Percentiles rank a stretch among this genome's conserved stretches.
These are phyloP conservation scores for Sequoiadendron giganteum DNA, from an alignment of 75 land plant genomes.

Conservation along the genomic window DNA sequence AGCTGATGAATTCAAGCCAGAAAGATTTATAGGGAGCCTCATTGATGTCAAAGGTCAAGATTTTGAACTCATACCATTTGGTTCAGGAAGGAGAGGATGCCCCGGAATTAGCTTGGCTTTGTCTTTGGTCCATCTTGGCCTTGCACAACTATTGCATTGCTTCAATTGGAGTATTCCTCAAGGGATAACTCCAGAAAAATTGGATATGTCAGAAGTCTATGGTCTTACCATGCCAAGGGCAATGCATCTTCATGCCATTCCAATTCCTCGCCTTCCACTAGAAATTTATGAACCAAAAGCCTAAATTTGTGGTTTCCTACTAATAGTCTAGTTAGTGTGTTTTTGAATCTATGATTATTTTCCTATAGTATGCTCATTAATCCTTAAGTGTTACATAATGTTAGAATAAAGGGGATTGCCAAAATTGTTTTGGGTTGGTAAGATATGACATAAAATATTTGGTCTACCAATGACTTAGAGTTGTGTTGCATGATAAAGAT, in stretches of 20 bases:
- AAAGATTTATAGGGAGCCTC: conserved; percentile 1
- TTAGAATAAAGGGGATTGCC: too few species aligned
- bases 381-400: too few species aligned
- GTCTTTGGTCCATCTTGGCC: not conserved
- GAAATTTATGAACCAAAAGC: not conserved
- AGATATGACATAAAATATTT: too few species aligned
- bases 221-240: not conserved
- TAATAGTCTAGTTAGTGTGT: too few species aligned
- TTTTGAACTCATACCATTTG: conserved; percentile 14
- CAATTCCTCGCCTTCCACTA: not conserved
- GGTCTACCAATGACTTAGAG: too few species aligned
- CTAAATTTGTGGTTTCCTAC: too few species aligned
- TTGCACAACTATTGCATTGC: conserved; percentile 4
- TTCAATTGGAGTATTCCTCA: conserved; percentile 7
- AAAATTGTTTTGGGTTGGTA: too few species aligned
- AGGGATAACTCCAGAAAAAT: not conserved
- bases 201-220: not conserved
- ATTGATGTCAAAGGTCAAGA: conserved; percentile 7
- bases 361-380: too few species aligned
- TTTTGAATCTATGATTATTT: too few species aligned
- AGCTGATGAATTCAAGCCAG: conserved; percentile 9
- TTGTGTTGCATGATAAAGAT: too few species aligned
- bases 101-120: not conserved
- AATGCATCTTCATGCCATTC: not conserved
- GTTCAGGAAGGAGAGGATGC: conserved; percentile 11